phyloP scores from a whole-genome alignment of 257 asterid genomes.

The Plectranthus barbatus region DNA sequence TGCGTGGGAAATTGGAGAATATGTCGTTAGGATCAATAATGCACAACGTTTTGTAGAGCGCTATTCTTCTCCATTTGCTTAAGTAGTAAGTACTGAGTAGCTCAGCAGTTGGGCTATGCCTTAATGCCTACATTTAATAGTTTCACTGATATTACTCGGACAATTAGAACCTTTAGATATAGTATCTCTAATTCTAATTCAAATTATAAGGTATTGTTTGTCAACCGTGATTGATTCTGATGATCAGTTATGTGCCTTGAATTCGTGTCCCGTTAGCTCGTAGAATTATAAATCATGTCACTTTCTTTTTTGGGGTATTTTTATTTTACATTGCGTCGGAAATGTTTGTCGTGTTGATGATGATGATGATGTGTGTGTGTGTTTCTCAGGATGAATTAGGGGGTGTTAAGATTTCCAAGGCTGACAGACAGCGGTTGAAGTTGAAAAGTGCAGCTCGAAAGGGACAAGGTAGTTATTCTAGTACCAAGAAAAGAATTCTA shows the following conservation, averaged over 20 bases:
- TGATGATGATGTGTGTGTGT: background rate
- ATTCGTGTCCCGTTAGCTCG: background rate
- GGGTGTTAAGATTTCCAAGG: constrained; percentile 38
- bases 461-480: constrained; percentile 34
- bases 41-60: too few species aligned
- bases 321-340: background rate
- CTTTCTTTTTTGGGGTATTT: background rate
- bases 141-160: background rate
- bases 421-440: constrained; percentile 41
- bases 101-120: background rate
- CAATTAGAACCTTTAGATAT: background rate
- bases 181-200: background rate
- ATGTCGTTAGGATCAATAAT: background rate
- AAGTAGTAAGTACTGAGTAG: too few species aligned
- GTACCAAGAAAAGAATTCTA: background rate
- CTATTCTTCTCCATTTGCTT: background rate
- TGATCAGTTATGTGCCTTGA: background rate
- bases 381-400: constrained; percentile 45
- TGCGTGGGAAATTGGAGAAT: background rate
- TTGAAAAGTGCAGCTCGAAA: constrained; percentile 27
- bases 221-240: background rate
- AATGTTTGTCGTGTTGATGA: constrained; percentile 1
- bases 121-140: background rate
- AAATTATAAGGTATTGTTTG: background rate
- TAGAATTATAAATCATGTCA: background rate